Percentiles rank a stretch among this genome's conserved stretches.
These are phyloP conservation scores for Penicillium maclennaniae DNA, from an alignment of 495 filamentous ascomycete genomes.

Conservation along the genomic window DNA sequence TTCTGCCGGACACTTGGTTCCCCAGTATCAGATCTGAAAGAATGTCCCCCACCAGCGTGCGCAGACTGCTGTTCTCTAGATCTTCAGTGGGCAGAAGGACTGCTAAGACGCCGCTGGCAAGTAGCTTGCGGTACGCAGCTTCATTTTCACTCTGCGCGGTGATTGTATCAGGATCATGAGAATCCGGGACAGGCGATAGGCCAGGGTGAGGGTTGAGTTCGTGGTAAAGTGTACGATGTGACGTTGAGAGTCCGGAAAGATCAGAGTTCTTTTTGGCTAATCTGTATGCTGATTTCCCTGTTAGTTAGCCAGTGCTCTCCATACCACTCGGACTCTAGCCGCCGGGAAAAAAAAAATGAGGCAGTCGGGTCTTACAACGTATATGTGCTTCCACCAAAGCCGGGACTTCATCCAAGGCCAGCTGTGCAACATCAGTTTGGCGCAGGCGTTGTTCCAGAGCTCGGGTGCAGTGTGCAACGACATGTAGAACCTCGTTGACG, in stretches of 20 bases:
- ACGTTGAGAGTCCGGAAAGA: conserved; percentile 34
- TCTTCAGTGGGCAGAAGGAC: conserved; percentile 89
- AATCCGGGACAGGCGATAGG: conserved; percentile 68
- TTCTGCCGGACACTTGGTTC: conserved; percentile 67
- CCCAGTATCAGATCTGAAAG: conserved; percentile 82
- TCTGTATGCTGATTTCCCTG: conserved; percentile 42
- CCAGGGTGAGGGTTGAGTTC: conserved; percentile 74
- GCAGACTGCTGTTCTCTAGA: conserved; percentile 78
- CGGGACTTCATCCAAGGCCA: conserved; percentile 87
- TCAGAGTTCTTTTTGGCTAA: conserved; percentile 52
- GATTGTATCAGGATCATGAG: conserved; percentile 44
- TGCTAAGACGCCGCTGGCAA: conserved; percentile 73
- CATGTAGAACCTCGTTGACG: conserved; percentile 77
- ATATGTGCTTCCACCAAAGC: conserved; percentile 77
- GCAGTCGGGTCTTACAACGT: conserved; percentile 55
- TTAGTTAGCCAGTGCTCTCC: conserved; percentile 5
- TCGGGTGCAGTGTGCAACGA: conserved; percentile 85
- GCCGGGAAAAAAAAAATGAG: conserved; percentile 4
- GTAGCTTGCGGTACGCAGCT: conserved; percentile 70
- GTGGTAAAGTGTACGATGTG: conserved; percentile 69
- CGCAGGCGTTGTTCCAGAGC: conserved; percentile 80
- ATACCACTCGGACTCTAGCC: not conserved
- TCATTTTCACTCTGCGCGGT: conserved; percentile 70
- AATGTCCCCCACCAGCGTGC: conserved; percentile 76
- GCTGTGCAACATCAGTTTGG: conserved; percentile 73